phyloP scores from a whole-genome alignment of 805 yeast genomes.

The Starmerella riodocensis region DNA sequence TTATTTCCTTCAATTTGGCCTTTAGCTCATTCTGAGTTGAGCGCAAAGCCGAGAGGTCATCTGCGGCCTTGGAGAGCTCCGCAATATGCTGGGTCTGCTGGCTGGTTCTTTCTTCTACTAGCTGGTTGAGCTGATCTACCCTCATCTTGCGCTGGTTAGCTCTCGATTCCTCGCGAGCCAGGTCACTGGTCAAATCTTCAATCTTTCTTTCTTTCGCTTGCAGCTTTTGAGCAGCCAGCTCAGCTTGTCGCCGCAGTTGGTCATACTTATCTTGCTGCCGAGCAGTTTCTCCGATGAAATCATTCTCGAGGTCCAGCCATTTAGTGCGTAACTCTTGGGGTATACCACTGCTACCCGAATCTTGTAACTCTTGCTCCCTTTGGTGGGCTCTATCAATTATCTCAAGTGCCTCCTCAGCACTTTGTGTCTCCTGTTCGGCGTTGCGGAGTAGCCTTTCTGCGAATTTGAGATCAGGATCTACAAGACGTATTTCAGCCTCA shows the following conservation, averaged over 20 bases:
- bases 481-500: slow-evolving; percentile 13
- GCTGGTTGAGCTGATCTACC: slow-evolving; percentile 9
- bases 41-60: slow-evolving; percentile 17
- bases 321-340: slow-evolving; percentile 2
- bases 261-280: slow-evolving; percentile 8
- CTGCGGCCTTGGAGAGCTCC: slow-evolving; percentile 14
- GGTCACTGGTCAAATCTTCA: slow-evolving; percentile 6
- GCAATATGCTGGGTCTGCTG: slow-evolving; percentile 9
- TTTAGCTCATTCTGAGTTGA: slow-evolving; percentile 19
- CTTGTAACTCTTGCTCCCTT: slow-evolving; percentile 1
- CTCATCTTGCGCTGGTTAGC: slow-evolving; percentile 3
- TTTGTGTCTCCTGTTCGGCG: slow-evolving; percentile 1
- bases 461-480: slow-evolving; percentile 11
- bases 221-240: background rate
- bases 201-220: background rate
- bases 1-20: slow-evolving; percentile 45
- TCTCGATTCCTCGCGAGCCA: slow-evolving; percentile 1
- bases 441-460: slow-evolving; percentile 16
- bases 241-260: background rate
- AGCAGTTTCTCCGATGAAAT: slow-evolving; percentile 7
- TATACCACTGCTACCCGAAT: background rate
- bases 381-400: slow-evolving; percentile 9
- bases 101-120: slow-evolving; percentile 10
- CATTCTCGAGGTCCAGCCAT: slow-evolving; percentile 9
- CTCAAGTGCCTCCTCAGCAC: slow-evolving; percentile 4